Conservation (phyloP, 805 yeast genomes). For the Tetrapisispora nanseiensis region DNA sequence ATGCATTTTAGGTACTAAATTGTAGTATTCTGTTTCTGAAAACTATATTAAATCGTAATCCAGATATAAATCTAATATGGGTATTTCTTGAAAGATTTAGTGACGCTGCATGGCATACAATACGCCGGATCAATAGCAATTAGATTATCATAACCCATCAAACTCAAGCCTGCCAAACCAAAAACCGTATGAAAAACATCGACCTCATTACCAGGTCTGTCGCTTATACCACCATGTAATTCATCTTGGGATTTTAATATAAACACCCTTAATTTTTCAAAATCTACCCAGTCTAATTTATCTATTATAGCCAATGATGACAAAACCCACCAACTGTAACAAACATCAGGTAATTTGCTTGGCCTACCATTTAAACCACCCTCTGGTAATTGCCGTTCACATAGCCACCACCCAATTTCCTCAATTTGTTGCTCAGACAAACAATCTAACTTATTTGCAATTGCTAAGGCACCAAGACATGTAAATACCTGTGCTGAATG, state of each 20-base stretch:
- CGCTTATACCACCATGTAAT: slow-evolving; percentile 82
- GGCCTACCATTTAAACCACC: slow-evolving; percentile 98
- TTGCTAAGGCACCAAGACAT: slow-evolving; percentile 71
- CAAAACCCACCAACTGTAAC: slow-evolving; percentile 97
- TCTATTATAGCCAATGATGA: slow-evolving; percentile 61
- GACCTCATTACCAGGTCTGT: slow-evolving; percentile 80
- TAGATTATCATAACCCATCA: slow-evolving; percentile 54
- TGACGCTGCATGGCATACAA: slow-evolving; percentile 56
- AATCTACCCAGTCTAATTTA: slow-evolving; percentile 70
- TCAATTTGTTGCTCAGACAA: slow-evolving; percentile 32
- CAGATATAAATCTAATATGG: no score
- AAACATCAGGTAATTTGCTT: slow-evolving; percentile 92
- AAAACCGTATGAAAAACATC: slow-evolving; percentile 91
- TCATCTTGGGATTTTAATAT: slow-evolving; percentile 71
- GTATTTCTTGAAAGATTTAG: slow-evolving; percentile 30
- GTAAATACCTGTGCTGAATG: slow-evolving; percentile 91
- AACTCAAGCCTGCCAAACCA: slow-evolving; percentile 79
- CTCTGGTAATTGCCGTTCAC: slow-evolving; percentile 73
- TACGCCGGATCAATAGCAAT: slow-evolving; percentile 73
- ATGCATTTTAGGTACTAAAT: no score
- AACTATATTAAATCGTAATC: no score
- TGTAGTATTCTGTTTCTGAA: no score
- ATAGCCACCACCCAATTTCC: slow-evolving; percentile 70
- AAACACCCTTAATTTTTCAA: slow-evolving; percentile 48
- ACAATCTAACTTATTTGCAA: slow-evolving; percentile 47